A percentile compares a stretch with the other conserved stretches of the same genome.
These are phyloP conservation scores for Lipomyces orientalis DNA, from an alignment of 805 yeast genomes.

Conservation along the genomic window DNA sequence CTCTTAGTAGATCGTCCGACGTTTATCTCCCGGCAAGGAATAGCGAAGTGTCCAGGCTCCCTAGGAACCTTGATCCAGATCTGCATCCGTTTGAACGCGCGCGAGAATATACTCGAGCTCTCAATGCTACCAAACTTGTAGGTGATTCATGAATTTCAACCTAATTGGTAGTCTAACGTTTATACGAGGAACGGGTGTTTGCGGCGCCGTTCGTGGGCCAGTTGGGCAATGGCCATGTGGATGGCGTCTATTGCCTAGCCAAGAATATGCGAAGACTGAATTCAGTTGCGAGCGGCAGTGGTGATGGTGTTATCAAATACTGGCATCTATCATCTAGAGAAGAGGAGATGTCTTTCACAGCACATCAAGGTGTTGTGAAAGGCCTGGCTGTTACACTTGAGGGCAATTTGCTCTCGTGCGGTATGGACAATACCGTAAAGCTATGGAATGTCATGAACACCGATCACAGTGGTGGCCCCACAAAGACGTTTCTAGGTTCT, in stretches of 20 bases:
- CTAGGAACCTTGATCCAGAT: slow-evolving; percentile 90
- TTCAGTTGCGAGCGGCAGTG: slow-evolving; percentile 87
- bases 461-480: slow-evolving; percentile 55
- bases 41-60: slow-evolving; percentile 83
- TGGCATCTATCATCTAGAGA: slow-evolving; percentile 87
- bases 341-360: slow-evolving; percentile 77
- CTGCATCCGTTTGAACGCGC: slow-evolving; percentile 97
- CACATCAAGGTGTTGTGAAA: slow-evolving; percentile 87
- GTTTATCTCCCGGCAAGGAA: slow-evolving; percentile 90
- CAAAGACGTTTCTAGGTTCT: slow-evolving; percentile 81
- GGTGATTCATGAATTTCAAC: background rate
- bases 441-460: slow-evolving; percentile 73
- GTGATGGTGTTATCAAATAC: slow-evolving; percentile 92
- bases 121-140: slow-evolving; percentile 90
- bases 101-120: slow-evolving; percentile 91
- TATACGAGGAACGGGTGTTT: slow-evolving; percentile 70
- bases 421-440: slow-evolving; percentile 87
- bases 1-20: slow-evolving; percentile 88
- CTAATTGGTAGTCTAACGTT: background rate
- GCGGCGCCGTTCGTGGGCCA: slow-evolving; percentile 98
- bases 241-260: slow-evolving; percentile 89
- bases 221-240: slow-evolving; percentile 91
- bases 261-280: slow-evolving; percentile 72
- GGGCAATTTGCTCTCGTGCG: slow-evolving; percentile 75
- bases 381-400: slow-evolving; percentile 80